Percentiles rank a stretch among this genome's conserved stretches.
These are phyloP conservation scores for Salvia miltiorrhiza DNA, from an alignment of 257 asterid species.

Conservation along the genomic window DNA sequence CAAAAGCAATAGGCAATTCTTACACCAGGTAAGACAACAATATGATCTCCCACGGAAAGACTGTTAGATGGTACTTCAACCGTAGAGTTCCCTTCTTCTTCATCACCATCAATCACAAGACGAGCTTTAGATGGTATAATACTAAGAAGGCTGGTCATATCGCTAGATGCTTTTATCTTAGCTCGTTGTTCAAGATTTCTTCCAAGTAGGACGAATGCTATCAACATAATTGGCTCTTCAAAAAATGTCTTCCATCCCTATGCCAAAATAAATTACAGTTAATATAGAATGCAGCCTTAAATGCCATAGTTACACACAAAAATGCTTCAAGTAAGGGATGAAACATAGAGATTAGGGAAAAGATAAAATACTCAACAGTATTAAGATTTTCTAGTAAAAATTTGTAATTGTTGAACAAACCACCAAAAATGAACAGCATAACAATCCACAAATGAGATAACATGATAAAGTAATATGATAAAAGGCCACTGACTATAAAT, in stretches of 20 bases:
- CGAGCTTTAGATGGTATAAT: slow-evolving; percentile 96
- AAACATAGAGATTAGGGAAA: neutral
- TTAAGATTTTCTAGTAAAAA: neutral
- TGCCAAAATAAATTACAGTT: slow-evolving; percentile 24
- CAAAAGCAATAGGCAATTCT: slow-evolving; percentile 35
- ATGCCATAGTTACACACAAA: slow-evolving; percentile 2
- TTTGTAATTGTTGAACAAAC: neutral
- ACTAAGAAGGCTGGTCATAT: slow-evolving; percentile 91
- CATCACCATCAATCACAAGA: slow-evolving; percentile 58
- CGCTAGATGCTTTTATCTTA: slow-evolving; percentile 92
- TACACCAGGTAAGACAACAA: slow-evolving; percentile 94
- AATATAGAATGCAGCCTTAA: slow-evolving; percentile 20
- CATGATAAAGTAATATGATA: neutral
- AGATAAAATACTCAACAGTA: neutral
- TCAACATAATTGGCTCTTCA: slow-evolving; percentile 98
- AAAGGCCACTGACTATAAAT: neutral
- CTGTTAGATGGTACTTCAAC: slow-evolving; percentile 85
- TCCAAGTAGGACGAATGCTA: slow-evolving; percentile 95
- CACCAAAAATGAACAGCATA: neutral
- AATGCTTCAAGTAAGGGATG: slow-evolving; percentile 20
- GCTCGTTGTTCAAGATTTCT: slow-evolving; percentile 98
- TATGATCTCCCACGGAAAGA: slow-evolving; percentile 93
- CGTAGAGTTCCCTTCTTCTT: slow-evolving; percentile 50
- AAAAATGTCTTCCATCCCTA: slow-evolving; percentile 98
- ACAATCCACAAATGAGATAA: neutral